Percentiles rank a stretch among this genome's conserved stretches.
Conservation (phyloP, 140 eudicot species). For the Erigeron philadelphicus region DNA sequence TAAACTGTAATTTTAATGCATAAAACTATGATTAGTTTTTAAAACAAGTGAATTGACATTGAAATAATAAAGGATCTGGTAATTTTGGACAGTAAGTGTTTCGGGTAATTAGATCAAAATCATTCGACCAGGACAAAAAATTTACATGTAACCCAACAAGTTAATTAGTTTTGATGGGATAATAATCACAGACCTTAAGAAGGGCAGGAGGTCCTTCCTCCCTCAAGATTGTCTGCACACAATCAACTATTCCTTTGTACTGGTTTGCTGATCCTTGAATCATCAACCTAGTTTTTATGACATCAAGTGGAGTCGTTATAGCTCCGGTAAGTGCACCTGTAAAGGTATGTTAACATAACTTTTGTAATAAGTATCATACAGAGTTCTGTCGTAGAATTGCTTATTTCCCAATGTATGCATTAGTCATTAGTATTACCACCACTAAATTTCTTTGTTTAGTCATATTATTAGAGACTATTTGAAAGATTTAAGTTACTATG, state of each 20-base stretch:
- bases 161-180: neutral
- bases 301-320: constrained; percentile 94
- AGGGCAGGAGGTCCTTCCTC: constrained; percentile 97
- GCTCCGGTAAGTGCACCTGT: constrained; percentile 95
- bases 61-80: neutral
- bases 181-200: constrained; percentile 50
- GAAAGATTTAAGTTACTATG: neutral
- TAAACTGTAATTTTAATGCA: neutral
- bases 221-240: constrained; percentile 69
- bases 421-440: too few relatives aligned
- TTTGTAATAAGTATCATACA: too few relatives aligned
- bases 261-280: constrained; percentile 86
- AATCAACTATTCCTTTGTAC: constrained; percentile 77
- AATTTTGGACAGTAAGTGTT: neutral
- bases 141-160: neutral
- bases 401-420: too few relatives aligned
- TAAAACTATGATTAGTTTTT: neutral
- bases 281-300: constrained; percentile 95
- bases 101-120: neutral
- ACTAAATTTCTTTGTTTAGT: too few relatives aligned
- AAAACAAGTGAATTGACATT: neutral
- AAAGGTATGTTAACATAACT: too few relatives aligned
- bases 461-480: too few relatives aligned
- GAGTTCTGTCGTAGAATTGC: too few relatives aligned
- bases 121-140: neutral